Base-by-base conservation (phyloP, 1,139 yeast species). In the Magnusiomyces sp. region DNA sequence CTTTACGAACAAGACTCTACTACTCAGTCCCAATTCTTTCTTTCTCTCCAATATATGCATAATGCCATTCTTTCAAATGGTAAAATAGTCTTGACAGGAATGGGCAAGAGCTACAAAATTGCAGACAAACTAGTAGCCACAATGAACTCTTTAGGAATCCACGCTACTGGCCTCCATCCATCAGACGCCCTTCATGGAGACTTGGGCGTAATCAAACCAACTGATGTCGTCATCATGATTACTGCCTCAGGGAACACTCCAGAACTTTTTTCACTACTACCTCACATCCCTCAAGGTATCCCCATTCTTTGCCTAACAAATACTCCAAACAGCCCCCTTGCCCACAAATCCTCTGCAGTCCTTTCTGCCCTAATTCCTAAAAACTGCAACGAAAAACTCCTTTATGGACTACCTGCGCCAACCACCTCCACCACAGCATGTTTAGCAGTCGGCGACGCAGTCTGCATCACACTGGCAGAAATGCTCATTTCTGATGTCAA, bases 131-230 rank as follows among this genome's bases (percentile, higher is more conserved):
- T 84, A 27, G 87, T 80, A 49, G 95, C 95, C 13, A 88, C 95
- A 10, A 69, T 88, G 64, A 85, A 83, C 61, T 86, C 95, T 1
- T 71, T 88, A 53, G 82, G 90, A 34, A 74, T 88, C 50, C 81
- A 79, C 48, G 73, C 95, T 0, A 76, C 80, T 0, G 60, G 76
- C 1, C 69, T 88, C 53, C 96, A 88, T 61, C 95, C 96, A 0
- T 71, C 86, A 1, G 97, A 88, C 55, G 96, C 96, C 0, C 70
- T 89, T 32, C 97, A 88, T 63, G 97, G 97, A 4, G 97, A 88
- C 63, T 72, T 88, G 58, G 97, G 96, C 0, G 67, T 81, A 36
- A 68, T 88, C 29, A 70, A 77, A 50, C 78, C 79, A 34, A 67
- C 72, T 36, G 95, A 87, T 64, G 74, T 81, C 27, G 58, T 88